Evolutionary conservation across 148 eudicot genomes (phyloP).

Genomic region (Heliamphora exappendiculata): DNA sequence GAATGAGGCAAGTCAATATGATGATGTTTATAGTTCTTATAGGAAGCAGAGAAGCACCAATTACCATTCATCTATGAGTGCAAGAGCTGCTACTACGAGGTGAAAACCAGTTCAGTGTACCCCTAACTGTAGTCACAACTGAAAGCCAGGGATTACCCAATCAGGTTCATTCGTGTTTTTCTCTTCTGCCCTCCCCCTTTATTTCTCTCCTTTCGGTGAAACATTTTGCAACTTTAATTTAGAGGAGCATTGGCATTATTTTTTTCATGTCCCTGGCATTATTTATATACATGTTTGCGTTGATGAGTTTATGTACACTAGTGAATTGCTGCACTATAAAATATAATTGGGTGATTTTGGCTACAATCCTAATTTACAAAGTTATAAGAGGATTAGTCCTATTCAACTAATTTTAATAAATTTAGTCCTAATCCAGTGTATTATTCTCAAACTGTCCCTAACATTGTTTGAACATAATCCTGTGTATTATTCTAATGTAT

Average conservation of each 20-base stretch:
- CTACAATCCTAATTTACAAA: too few relatives aligned
- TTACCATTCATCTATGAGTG: slow-evolving; percentile 81
- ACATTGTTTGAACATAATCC: too few relatives aligned
- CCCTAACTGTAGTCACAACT: neutral
- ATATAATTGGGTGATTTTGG: too few relatives aligned
- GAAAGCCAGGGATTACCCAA: neutral
- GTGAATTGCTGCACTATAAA: too few relatives aligned
- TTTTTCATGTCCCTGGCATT: neutral
- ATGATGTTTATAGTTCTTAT: slow-evolving; percentile 85
- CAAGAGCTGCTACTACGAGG: slow-evolving; percentile 62
- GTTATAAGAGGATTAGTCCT: too few relatives aligned
- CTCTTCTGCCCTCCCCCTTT: neutral
- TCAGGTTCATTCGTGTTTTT: neutral
- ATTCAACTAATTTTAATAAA: too few relatives aligned
- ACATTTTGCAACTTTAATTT: neutral
- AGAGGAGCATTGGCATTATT: neutral
- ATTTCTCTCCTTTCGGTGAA: neutral
- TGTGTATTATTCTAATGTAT: too few relatives aligned
- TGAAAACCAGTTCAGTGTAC: slow-evolving; percentile 4
- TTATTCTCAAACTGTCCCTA: too few relatives aligned
- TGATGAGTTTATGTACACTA: neutral
- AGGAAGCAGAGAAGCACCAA: slow-evolving; percentile 81
- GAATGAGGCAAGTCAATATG: slow-evolving; percentile 79
- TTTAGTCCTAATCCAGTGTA: too few relatives aligned
- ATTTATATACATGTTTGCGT: neutral